Evolutionary conservation across 768 basidiomycete species (phyloP), one percentile per base, ranked within the genome.

Genomic region (Psilocybe subaeruginosa): DNA sequence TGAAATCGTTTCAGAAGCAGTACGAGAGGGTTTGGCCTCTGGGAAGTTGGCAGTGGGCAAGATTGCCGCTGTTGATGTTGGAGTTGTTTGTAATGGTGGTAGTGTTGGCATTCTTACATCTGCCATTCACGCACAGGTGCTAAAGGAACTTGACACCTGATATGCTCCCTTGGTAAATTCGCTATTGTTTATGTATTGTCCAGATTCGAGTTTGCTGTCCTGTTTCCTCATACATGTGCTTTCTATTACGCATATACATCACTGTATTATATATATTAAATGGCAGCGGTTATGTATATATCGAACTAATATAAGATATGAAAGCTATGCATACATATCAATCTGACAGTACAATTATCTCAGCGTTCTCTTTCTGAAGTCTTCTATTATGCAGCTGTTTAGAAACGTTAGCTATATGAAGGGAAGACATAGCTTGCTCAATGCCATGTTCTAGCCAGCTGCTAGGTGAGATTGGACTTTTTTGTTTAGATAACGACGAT

Each of bases 21-120:
- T 89, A n/a, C 77, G 75, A 43, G 78, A 76, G 37, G 74, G 75
- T 16, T 55, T 76, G 23, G 65, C 72, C 5, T 69, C 76, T 8
- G 74, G 73, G 4, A 65, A 67, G 6, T 63, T 76, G 8, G 60
- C 64, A 27, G 61, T 71, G 37, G 78, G 79, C 19, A 81, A 77
- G 59, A 76, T 90, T 55, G 85, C 84, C 5, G 75, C 82, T 0
- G 74, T 92, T 53, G 85, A 86, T 57, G 76, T 87, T 3, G 90
- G 90, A 0, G 75, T 90, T 0, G 76, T 91, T 3, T 92, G 90
- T 65, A 81, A 84, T 39, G 76, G 80, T 5, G 64, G 63, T 27
- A 72, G 78, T 33, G 81, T 89, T 4, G 73, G 78, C 29, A 73
- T 77, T 19, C 72, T 90, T 16, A 77, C 78, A 16, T 77, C 79